Evolutionary conservation across 345 rosid species (phyloP).

Genomic region (Carallia pectinifolia): DNA sequence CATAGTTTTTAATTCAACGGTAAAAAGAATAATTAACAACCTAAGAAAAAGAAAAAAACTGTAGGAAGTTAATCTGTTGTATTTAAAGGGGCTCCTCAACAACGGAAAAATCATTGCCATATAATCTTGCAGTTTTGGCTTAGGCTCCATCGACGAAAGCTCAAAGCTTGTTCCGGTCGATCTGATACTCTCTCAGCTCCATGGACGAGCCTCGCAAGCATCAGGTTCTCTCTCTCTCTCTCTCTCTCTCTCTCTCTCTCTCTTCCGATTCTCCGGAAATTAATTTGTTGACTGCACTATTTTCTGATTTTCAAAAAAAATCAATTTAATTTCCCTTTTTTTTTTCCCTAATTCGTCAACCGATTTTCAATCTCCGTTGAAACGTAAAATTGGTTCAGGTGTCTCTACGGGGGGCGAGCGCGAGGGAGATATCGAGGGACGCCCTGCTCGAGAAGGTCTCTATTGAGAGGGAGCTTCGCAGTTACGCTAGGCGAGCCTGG

Average conservation of each 20-base stretch:
- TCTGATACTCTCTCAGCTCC: slow-evolving; percentile 3
- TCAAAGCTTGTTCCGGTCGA: too few species aligned
- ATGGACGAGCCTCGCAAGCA: slow-evolving; percentile 74
- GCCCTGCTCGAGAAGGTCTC: slow-evolving; percentile 87
- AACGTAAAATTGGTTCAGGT: slow-evolving; percentile 46
- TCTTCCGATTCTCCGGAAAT: neutral
- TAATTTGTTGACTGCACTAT: neutral
- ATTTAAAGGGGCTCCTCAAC: too few species aligned
- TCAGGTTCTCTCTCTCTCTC: slow-evolving; percentile 42
- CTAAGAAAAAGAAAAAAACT: too few species aligned
- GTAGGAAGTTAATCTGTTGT: too few species aligned
- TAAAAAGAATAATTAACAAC: too few species aligned
- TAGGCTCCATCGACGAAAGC: too few species aligned
- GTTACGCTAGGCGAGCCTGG: slow-evolving; percentile 65
- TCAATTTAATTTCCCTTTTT: neutral
- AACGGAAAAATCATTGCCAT: too few species aligned
- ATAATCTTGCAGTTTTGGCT: too few species aligned
- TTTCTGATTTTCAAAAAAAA: neutral
- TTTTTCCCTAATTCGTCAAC: neutral
- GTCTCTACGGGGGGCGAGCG: slow-evolving; percentile 90
- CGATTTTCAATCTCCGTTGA: slow-evolving; percentile 2
- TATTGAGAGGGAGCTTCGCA: slow-evolving; percentile 80
- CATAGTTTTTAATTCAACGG: too few species aligned
- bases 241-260: slow-evolving; percentile 3
- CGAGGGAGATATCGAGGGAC: slow-evolving; percentile 80